Evolutionary conservation across 176 grass and related monocot genomes (phyloP).

Genomic region (Aegilops speltoides): DNA sequence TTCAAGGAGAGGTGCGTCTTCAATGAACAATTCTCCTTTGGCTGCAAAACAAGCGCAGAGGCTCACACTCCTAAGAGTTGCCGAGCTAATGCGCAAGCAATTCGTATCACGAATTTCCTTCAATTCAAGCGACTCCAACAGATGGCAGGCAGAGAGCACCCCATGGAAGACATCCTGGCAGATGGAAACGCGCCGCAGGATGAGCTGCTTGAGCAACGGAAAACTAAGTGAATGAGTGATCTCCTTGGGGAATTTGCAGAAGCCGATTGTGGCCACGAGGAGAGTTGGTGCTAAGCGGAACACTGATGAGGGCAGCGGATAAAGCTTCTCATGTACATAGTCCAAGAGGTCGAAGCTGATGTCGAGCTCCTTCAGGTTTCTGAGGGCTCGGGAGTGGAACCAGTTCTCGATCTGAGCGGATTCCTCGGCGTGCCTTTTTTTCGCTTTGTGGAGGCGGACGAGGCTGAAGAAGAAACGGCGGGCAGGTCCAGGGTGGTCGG

Average conservation of each 20-base stretch:
- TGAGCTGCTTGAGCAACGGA: background rate
- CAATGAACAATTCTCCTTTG: background rate
- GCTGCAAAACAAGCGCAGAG: background rate
- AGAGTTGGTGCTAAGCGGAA: background rate
- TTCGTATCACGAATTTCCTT: background rate
- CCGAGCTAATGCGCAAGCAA: background rate
- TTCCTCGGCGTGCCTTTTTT: background rate
- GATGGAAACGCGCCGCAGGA: background rate
- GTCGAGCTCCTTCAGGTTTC: background rate
- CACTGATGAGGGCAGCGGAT: background rate
- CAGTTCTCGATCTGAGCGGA: background rate
- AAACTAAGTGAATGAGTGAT: background rate
- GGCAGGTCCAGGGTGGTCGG: background rate
- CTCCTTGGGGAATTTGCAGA: background rate
- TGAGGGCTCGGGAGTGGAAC: background rate
- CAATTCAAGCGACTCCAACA: background rate
- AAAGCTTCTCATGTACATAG: background rate
- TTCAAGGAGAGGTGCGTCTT: background rate
- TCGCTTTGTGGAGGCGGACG: background rate
- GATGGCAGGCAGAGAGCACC: background rate
- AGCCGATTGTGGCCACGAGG: background rate
- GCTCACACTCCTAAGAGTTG: background rate
- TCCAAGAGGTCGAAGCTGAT: background rate
- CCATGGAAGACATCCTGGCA: background rate
- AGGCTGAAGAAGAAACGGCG: background rate